These are phyloP conservation scores for Aspergillus bertholletiae DNA, from an alignment of 495 filamentous ascomycete species.

Conservation along the genomic window DNA sequence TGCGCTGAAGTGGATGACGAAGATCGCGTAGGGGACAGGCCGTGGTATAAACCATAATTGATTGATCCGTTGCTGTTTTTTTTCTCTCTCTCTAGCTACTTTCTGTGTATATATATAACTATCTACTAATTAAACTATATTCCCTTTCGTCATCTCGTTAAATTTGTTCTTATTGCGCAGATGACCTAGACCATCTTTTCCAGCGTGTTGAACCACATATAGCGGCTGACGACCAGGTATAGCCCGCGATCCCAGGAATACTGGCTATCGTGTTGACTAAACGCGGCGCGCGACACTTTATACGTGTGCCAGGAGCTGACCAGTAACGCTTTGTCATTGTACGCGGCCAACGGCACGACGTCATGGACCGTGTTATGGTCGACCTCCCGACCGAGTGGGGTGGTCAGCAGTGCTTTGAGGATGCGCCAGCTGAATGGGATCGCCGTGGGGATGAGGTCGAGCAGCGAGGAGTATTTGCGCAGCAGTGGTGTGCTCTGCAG, in stretches of 20 bases:
- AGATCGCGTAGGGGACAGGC: neutral
- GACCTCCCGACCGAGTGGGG: too few species aligned
- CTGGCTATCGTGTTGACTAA: conserved; percentile 6
- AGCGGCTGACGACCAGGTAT: conserved; percentile 8
- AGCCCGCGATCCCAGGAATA: conserved; percentile 9
- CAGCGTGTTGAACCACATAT: conserved; percentile 12
- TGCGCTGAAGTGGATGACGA: neutral
- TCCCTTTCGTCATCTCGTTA: too few species aligned
- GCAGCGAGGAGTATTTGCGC: conserved; percentile 4
- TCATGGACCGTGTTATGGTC: too few species aligned
- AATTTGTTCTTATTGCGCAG: too few species aligned
- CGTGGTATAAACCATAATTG: neutral
- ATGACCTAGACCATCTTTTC: neutral
- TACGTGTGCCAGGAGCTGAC: conserved; percentile 6
- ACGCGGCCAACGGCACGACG: neutral
- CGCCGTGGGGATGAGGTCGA: conserved; percentile 1
- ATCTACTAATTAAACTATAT: too few species aligned
- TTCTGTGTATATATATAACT: too few species aligned
- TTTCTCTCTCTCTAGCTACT: too few species aligned
- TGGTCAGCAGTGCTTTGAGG: neutral
- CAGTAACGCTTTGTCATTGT: conserved; percentile 4
- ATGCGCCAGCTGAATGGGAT: conserved; percentile 8
- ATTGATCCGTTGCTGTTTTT: neutral
- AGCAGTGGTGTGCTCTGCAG: conserved; percentile 4
- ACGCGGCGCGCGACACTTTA: neutral